Percentiles rank a stretch among this genome's conserved stretches.
Conservation (phyloP, 257 asterid genomes). For the Echites panduratus region DNA sequence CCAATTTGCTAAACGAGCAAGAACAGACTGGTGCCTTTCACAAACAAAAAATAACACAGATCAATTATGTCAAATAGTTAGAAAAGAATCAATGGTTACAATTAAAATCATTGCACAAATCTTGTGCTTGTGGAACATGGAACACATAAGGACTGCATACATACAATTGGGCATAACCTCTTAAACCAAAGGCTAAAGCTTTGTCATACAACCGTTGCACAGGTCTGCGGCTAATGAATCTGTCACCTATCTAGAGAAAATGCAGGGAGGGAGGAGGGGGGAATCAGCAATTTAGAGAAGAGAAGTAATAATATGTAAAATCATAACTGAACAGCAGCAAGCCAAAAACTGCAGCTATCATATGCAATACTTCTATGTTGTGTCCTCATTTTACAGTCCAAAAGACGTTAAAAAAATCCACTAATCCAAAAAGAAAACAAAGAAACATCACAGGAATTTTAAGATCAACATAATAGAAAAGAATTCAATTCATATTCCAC, state of each 20-base stretch:
- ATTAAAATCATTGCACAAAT: neutral
- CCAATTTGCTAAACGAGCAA: constrained; percentile 85
- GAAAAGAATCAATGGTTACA: neutral
- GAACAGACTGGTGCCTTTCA: constrained; percentile 65
- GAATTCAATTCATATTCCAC: neutral
- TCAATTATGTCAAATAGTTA: neutral
- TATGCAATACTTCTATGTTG: neutral
- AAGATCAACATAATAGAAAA: neutral
- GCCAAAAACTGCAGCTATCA: neutral
- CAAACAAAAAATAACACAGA: constrained; percentile 17
- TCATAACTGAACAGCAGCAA: neutral
- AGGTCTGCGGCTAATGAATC: constrained; percentile 69
- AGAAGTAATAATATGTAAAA: neutral
- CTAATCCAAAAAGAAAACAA: neutral
- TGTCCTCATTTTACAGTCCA: neutral
- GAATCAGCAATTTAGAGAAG: constrained; percentile 6
- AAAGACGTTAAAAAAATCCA: neutral
- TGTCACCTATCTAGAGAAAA: constrained; percentile 69
- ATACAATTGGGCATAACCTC: constrained; percentile 66
- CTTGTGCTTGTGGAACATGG: neutral
- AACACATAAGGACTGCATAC: constrained; percentile 24
- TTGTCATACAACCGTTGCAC: constrained; percentile 64
- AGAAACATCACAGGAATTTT: neutral
- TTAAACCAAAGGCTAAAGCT: constrained; percentile 71
- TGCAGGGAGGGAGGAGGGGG: neutral